Base-by-base conservation (phyloP, 2,329 filamentous ascomycete species). In the Rutstroemia sp. region DNA sequence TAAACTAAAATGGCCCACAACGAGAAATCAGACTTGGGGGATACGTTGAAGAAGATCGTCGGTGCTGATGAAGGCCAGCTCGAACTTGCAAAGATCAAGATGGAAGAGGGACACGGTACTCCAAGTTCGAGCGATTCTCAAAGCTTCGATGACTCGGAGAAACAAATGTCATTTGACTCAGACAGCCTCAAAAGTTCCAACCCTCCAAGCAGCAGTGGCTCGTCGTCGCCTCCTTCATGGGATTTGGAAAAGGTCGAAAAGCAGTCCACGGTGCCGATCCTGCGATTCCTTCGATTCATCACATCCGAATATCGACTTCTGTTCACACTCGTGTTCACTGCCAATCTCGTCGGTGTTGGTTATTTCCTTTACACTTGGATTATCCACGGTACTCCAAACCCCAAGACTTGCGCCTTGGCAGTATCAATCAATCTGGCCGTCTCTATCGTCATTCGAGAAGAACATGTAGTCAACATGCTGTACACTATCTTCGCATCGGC, bases 361-460 rank as follows among this genome's bases (percentile, higher is more conserved):
- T 61, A 63, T 71, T 46, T 64, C 65, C 21, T 58, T 70, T 36
- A 64, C 67, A 48, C 45, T 34, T 25, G 36, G 45, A 3, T 38
- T 51, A 47, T 40, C 39, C 8, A 42, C 46, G 40, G 56, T 27
- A 17, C 34, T 46, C 27, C 50, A 25, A 42, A 51, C 42, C 9
- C 39, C 19, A 50, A 30, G 25, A 30, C 54, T 25, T 19, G 47
- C 23, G 45, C 45, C 17, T 57, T 51, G 27, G 59, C 56, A 44
- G 49, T 52, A 25, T 58, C 61, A 17, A 57, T 56, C 2, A 66
- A 66, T 50, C 57, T 65, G 73, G 79, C 47, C 17, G 65, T 74
- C 7, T 72, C 76, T n/a, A 73, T 81, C 8, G 68, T 80, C 39
- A 74, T 81, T 55, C 74, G 79, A 12, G 78, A 82, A 62, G 78